These are phyloP conservation scores for Xylaria sp. DNA, from an alignment of 2,329 filamentous ascomycete species.

Conservation along the genomic window DNA sequence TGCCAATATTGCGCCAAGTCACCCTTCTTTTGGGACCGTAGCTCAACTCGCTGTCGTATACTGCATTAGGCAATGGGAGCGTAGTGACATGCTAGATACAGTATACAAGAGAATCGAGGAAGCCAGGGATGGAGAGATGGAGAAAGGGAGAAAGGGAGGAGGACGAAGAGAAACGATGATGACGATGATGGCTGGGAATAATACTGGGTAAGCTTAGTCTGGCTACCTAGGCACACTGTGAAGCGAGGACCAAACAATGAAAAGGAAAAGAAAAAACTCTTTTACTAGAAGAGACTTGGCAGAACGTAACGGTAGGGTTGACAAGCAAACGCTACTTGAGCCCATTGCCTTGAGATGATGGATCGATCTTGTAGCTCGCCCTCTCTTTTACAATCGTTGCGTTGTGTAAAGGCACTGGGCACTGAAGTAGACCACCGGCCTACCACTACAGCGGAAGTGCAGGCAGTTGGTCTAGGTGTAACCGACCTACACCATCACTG, in stretches of 20 bases:
- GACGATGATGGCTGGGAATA: conserved; percentile 5
- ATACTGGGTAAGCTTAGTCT: conserved; percentile 15
- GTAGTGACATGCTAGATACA: background rate
- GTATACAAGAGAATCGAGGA: background rate
- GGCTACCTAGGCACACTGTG: conserved; percentile 7
- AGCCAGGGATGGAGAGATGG: background rate
- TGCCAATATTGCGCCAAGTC: conserved; percentile 34
- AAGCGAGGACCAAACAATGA: background rate
- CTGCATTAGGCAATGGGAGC: conserved; percentile 12
- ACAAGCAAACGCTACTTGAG: background rate
- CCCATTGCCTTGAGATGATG: conserved; percentile 4
- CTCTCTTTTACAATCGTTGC: background rate
- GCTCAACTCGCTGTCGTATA: conserved; percentile 15
- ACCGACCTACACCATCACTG: background rate
- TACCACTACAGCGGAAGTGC: too few relatives aligned
- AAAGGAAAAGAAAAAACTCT: background rate
- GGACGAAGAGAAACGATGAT: conserved; percentile 10
- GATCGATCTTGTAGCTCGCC: background rate
- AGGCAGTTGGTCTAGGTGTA: too few relatives aligned
- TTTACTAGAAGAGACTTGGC: background rate
- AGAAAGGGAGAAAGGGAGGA: background rate
- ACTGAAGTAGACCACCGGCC: too few relatives aligned
- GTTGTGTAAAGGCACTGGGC: background rate
- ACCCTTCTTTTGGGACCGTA: conserved; percentile 8
- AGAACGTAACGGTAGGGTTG: background rate